phyloP scores from a whole-genome alignment of 169 alveolate genomes.

The Plasmodium blacklocki region DNA sequence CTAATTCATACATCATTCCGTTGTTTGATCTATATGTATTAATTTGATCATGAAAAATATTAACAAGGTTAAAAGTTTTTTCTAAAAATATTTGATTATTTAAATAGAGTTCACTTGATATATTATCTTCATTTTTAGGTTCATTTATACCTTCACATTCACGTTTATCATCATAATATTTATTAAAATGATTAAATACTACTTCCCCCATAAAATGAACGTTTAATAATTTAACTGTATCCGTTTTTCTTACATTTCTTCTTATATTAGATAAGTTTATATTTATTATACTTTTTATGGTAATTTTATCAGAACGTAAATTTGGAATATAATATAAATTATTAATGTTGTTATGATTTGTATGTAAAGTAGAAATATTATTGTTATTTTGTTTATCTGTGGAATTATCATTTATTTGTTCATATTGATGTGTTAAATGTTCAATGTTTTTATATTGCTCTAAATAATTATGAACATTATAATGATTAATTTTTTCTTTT shows the following conservation, averaged over 20 bases:
- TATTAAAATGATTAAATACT: constrained; percentile 50
- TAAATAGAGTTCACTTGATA: background rate
- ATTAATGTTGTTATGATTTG: background rate
- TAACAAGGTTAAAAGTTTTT: constrained; percentile 47
- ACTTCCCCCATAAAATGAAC: constrained; percentile 55
- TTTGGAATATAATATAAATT: no score
- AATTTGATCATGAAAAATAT: constrained; percentile 63
- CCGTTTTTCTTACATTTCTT: constrained; percentile 48
- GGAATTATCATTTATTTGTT: background rate
- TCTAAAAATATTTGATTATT: constrained; percentile 58
- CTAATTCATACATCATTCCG: constrained; percentile 57
- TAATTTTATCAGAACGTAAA: background rate
- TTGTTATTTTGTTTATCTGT: background rate
- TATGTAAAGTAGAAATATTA: background rate
- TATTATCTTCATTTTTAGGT: background rate
- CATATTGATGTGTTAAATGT: background rate
- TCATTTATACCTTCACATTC: background rate
- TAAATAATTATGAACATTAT: background rate
- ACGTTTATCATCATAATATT: no score
- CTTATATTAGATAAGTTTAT: constrained; percentile 17
- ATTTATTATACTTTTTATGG: constrained; percentile 39
- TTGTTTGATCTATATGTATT: constrained; percentile 70
- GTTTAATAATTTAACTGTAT: constrained; percentile 19
- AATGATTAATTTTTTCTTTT: background rate
- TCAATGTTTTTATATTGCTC: background rate